phyloP scores from a whole-genome alignment of 371 early-diverging fungal genomes.

The Saksenaea oblongispora region DNA sequence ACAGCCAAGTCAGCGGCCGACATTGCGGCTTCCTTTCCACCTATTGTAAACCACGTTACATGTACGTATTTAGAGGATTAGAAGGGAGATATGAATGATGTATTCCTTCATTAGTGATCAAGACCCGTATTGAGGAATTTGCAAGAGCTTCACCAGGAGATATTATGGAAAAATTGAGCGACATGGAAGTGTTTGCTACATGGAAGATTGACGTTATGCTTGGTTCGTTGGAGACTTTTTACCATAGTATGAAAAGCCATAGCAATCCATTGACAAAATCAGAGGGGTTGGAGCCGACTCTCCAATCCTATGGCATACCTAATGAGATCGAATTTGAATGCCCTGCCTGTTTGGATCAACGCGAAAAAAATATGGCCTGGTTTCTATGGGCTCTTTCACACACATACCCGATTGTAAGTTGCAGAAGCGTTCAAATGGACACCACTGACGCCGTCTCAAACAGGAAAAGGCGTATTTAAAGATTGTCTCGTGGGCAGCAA shows the following conservation, averaged over 20 bases:
- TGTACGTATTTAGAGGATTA: background rate
- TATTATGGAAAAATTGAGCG: background rate
- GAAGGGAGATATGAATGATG: background rate
- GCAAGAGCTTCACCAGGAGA: background rate
- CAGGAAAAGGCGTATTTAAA: slow-evolving; percentile 1
- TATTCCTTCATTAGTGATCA: slow-evolving; percentile 1
- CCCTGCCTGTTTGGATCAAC: background rate
- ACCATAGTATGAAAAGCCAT: slow-evolving; percentile 6
- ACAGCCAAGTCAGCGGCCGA: background rate
- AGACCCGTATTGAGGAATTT: slow-evolving; percentile 9
- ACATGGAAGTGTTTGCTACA: slow-evolving; percentile 3
- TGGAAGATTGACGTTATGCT: slow-evolving; percentile 4
- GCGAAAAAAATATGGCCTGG: slow-evolving; percentile 11
- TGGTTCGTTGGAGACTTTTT: background rate
- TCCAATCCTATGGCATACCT: background rate
- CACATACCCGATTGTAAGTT: background rate
- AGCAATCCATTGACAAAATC: background rate
- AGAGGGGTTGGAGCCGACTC: background rate
- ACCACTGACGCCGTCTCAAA: background rate
- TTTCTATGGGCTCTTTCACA: background rate
- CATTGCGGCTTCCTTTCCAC: background rate
- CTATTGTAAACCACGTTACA: background rate
- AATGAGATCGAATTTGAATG: background rate
- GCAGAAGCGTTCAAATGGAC: background rate
- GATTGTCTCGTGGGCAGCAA: slow-evolving; percentile 1